Evolutionary conservation across 2,329 filamentous ascomycete genomes (phyloP).

Genomic region (Colletotrichum viniferum): DNA sequence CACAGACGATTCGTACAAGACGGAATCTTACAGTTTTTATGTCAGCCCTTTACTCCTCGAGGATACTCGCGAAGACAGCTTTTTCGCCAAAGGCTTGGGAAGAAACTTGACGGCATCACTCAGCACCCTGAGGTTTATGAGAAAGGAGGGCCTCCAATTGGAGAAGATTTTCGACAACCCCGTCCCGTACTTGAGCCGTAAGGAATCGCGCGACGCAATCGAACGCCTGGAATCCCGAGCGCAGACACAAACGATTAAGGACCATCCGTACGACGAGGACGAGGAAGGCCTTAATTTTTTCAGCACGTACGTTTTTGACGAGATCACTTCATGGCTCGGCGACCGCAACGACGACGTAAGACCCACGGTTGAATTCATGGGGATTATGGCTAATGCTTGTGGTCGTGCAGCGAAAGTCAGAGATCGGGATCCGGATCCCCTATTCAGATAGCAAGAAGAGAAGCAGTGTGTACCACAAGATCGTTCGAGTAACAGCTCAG

Average conservation of each 20-base stretch:
- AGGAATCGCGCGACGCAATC: neutral
- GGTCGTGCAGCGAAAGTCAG: neutral
- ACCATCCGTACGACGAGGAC: neutral
- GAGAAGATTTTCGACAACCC: slow-evolving; percentile 28
- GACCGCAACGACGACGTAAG: neutral
- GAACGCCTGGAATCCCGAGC: neutral
- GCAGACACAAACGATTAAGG: neutral
- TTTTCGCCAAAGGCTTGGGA: slow-evolving; percentile 26
- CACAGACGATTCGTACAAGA: slow-evolving; percentile 23
- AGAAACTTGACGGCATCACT: slow-evolving; percentile 32
- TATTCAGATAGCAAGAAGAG: neutral
- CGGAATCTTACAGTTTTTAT: slow-evolving; percentile 33
- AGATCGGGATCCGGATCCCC: neutral
- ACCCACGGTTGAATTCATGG: neutral
- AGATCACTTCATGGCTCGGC: neutral
- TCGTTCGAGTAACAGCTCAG: neutral
- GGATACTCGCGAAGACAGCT: neutral
- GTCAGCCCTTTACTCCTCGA: slow-evolving; percentile 33
- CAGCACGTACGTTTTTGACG: neutral
- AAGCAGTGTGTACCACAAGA: neutral
- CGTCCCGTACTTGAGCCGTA: slow-evolving; percentile 33
- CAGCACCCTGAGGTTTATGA: slow-evolving; percentile 33
- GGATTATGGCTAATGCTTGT: neutral
- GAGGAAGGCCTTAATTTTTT: neutral
- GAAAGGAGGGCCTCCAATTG: slow-evolving; percentile 28